Base-by-base conservation (phyloP, 2,329 filamentous ascomycete species). In the Colletotrichum cuscutae region DNA sequence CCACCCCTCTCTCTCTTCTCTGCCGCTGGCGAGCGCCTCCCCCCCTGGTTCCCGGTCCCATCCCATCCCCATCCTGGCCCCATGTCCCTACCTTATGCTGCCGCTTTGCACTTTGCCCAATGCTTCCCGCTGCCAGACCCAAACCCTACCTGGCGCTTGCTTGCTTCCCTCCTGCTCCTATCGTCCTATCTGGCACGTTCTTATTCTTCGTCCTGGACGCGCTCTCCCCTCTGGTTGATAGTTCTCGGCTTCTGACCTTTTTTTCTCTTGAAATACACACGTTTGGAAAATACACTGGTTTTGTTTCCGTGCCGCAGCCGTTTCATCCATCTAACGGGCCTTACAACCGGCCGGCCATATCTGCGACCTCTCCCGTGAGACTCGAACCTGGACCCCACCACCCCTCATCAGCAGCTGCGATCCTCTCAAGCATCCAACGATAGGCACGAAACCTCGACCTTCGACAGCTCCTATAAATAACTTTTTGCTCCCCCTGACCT, bases 391-490 rank as follows among this genome's bases (percentile, higher is more conserved):
- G 37, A 42, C 69, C 65, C 72, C 60, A 65, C 57, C 73, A 71
- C 67, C 73, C 68, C 42, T 49, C 42, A n/a, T 49, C 56, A 74
- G 64, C 72, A 65, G 63, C 68, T 61, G 58, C 67, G 63, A 66
- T 71, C 68, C 59, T 66, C 67, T 60, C 59, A 52, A 64, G 42
- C 35, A 72, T 42, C 65, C 69, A 72, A 65, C 67, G 42, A 65
- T 67, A 69, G 63, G 65, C 73, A 75, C 73, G 57, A 73, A 57
- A 30, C 65, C 35, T 63, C 74, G 68, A 70, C 60, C 68, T 75
- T 69, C n/a, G 49, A 68, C 46, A 74, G 75, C 72, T 77, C 76
- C 76, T 76, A 77, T 76, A 76, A 76, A 77, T 76, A 77, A 76
- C 74, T 74, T 72, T 61, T 49, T 49, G 7, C 19, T 26, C 28